Evolutionary conservation across 192 early-diverging fungal species (phyloP).

Genomic region (Tieghemiomyces parasiticus): DNA sequence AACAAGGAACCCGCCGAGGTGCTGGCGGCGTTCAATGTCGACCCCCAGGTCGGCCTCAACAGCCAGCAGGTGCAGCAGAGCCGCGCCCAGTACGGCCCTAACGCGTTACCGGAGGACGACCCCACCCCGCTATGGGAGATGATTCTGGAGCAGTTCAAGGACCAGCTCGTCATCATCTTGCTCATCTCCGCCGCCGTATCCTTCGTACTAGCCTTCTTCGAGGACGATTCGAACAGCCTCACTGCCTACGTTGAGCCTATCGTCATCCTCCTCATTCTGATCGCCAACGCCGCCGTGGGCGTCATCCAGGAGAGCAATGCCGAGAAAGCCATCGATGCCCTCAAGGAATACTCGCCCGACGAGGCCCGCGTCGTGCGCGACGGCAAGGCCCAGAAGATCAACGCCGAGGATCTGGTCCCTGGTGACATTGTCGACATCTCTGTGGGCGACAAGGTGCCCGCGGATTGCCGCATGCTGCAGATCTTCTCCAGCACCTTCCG

Average conservation of each 20-base stretch:
- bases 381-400: conserved; percentile 43
- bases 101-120: conserved; percentile 85
- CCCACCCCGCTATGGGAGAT: conserved; percentile 83
- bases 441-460: conserved; percentile 93
- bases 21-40: conserved; percentile 49
- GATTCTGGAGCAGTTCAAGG: conserved; percentile 94
- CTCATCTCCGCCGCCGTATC: conserved; percentile 81
- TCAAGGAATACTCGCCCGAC: conserved; percentile 93
- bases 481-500: conserved; percentile 76
- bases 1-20: conserved; percentile 46
- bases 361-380: conserved; percentile 82
- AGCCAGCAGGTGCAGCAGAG: conserved; percentile 41
- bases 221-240: conserved; percentile 45
- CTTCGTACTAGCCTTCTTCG: conserved; percentile 82
- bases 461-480: conserved; percentile 76
- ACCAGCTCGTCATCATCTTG: conserved; percentile 95
- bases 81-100: conserved; percentile 53
- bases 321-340: conserved; percentile 94
- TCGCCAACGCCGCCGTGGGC: conserved; percentile 95
- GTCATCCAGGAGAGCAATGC: conserved; percentile 94
- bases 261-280: conserved; percentile 94
- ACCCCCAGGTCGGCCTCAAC: conserved; percentile 46
- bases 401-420: conserved; percentile 76
- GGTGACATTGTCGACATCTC: conserved; percentile 88
- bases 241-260: conserved; percentile 97